phyloP scores from a whole-genome alignment of 2,329 filamentous ascomycete genomes.

The Penicillium glabrum region DNA sequence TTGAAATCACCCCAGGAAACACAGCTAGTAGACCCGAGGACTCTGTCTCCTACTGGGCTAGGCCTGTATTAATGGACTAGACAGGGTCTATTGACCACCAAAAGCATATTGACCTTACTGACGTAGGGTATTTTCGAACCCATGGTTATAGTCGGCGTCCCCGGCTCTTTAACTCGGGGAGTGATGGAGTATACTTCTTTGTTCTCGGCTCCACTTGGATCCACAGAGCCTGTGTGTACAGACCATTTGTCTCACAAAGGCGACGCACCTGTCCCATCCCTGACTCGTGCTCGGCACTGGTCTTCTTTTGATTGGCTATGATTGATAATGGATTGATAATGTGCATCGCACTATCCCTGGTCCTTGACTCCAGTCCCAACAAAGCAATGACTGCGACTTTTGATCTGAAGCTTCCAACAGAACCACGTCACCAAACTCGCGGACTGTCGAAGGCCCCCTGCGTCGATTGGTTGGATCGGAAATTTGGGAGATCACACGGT shows the following conservation, averaged over 20 bases:
- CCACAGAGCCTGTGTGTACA: not conserved
- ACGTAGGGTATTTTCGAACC: too few relatives aligned
- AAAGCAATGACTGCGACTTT: not conserved
- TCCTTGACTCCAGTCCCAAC: not conserved
- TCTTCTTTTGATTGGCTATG: not conserved
- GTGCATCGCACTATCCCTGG: not conserved
- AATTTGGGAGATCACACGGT: not conserved
- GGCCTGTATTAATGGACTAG: not conserved
- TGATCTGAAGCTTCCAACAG: not conserved
- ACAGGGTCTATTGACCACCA: too few relatives aligned
- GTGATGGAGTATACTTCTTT: too few relatives aligned
- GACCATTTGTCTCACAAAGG: not conserved
- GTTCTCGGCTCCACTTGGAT: not conserved
- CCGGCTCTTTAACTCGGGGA: too few relatives aligned
- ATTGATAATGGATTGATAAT: conserved; percentile 10
- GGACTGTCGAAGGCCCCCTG: not conserved
- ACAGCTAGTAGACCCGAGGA: not conserved
- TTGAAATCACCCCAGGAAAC: not conserved
- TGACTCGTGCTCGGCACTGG: not conserved
- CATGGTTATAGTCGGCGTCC: too few relatives aligned
- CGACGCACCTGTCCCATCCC: not conserved
- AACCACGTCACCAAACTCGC: not conserved
- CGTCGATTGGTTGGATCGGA: not conserved
- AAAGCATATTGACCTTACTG: too few relatives aligned
- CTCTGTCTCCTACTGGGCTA: not conserved